Percentiles rank a stretch among this genome's conserved stretches.
Evolutionary conservation across 257 asterid species (phyloP).

Genomic region (Nicotiana tabacum): DNA sequence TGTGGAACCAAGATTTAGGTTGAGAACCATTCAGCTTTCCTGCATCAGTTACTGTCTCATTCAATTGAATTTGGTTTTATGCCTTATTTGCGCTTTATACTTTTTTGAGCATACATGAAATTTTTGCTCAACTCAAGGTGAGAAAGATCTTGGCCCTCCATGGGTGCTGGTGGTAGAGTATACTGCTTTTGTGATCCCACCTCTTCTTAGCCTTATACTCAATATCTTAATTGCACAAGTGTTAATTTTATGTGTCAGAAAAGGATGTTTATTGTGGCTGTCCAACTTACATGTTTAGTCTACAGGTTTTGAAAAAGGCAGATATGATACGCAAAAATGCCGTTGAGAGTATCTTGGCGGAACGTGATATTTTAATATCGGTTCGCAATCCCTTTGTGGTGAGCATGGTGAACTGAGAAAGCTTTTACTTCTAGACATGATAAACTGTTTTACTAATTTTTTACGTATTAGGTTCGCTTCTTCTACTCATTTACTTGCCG

Average conservation of each 20-base stretch:
- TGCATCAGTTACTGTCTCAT: background rate
- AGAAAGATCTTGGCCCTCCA: background rate
- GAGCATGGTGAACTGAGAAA: slow-evolving; percentile 38
- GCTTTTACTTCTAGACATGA: slow-evolving; percentile 14
- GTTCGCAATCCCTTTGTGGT: slow-evolving; percentile 99
- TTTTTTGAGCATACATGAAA: background rate
- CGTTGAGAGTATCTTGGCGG: slow-evolving; percentile 98
- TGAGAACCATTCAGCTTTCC: background rate
- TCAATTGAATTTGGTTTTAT: background rate
- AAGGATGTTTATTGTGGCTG: background rate
- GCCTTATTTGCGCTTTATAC: background rate
- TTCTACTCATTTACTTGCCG: slow-evolving; percentile 99
- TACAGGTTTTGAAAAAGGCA: slow-evolving; percentile 93
- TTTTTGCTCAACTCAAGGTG: background rate
- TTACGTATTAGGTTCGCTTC: slow-evolving; percentile 72
- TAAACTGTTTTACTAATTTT: slow-evolving; percentile 21
- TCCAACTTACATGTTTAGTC: slow-evolving; percentile 12
- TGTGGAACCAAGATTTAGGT: background rate
- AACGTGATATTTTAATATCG: slow-evolving; percentile 91
- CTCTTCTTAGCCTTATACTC: background rate
- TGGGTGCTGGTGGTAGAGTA: background rate
- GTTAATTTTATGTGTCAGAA: background rate
- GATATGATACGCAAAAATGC: slow-evolving; percentile 99
- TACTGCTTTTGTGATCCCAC: background rate
- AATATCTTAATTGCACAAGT: background rate